Conservation (phyloP, 495 filamentous ascomycete genomes). For the Podospora bellae-mahoneyi region DNA sequence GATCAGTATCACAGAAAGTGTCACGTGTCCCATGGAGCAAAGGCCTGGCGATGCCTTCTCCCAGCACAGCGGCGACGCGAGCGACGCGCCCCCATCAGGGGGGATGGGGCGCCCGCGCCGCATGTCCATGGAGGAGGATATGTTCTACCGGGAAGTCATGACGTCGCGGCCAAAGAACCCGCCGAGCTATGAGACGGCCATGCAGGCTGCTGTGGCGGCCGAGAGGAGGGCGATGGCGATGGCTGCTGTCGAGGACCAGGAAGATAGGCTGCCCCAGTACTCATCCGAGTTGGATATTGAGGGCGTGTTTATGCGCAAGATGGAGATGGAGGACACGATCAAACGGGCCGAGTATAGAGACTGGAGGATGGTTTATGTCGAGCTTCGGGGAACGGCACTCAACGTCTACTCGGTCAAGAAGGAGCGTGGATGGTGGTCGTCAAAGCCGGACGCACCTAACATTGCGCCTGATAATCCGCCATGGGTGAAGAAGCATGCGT, state of each 20-base stretch:
- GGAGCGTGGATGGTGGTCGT: slow-evolving; percentile 36
- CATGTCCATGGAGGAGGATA: slow-evolving; percentile 42
- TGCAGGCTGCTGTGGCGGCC: slow-evolving; percentile 31
- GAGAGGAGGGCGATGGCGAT: slow-evolving; percentile 33
- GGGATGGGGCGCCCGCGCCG: slow-evolving; percentile 29
- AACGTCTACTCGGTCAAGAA: slow-evolving; percentile 54
- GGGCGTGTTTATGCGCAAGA: slow-evolving; percentile 53
- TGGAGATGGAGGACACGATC: slow-evolving; percentile 56
- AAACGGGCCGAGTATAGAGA: slow-evolving; percentile 49
- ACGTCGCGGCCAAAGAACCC: slow-evolving; percentile 36
- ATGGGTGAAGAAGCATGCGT: slow-evolving; percentile 40
- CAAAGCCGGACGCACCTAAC: slow-evolving; percentile 30
- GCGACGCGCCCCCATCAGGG: slow-evolving; percentile 24
- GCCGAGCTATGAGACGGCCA: slow-evolving; percentile 37
- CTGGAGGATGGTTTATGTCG: slow-evolving; percentile 56
- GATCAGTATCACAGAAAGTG: slow-evolving; percentile 3
- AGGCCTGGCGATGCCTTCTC: slow-evolving; percentile 35
- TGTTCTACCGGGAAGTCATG: slow-evolving; percentile 38
- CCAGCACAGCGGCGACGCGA: slow-evolving; percentile 29
- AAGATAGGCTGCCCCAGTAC: slow-evolving; percentile 52
- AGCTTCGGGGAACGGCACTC: slow-evolving; percentile 59
- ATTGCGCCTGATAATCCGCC: slow-evolving; percentile 42
- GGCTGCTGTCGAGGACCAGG: slow-evolving; percentile 5
- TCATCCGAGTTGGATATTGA: slow-evolving; percentile 52
- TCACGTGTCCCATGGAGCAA: slow-evolving; percentile 28